Evolutionary conservation across 192 early-diverging fungal species (phyloP).

Genomic region (Backusella liffmaniae): DNA sequence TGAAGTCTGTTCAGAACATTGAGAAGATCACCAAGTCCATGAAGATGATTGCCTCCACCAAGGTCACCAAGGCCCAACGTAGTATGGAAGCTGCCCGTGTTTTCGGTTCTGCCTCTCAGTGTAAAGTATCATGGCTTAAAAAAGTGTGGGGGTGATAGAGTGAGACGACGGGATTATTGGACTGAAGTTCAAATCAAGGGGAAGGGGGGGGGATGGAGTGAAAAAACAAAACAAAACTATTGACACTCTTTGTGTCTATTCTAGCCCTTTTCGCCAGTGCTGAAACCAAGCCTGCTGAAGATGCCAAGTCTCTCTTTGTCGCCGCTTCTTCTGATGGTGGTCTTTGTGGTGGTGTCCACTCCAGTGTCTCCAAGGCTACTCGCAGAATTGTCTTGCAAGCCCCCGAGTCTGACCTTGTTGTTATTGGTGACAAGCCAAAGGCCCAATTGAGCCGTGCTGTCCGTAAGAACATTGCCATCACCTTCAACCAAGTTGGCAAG

Average conservation of each 20-base stretch:
- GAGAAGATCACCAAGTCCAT: constrained; percentile 99
- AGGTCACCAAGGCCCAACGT: constrained; percentile 88
- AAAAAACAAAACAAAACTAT: background rate
- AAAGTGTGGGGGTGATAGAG: background rate
- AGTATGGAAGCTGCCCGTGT: constrained; percentile 84
- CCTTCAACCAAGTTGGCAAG: constrained; percentile 94
- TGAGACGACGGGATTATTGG: background rate
- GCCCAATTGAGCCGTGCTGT: constrained; percentile 79
- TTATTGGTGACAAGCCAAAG: constrained; percentile 95
- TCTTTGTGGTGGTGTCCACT: constrained; percentile 99
- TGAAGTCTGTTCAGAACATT: constrained; percentile 97
- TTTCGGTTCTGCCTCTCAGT: constrained; percentile 63
- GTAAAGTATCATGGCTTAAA: constrained; percentile 42
- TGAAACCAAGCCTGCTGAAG: constrained; percentile 66
- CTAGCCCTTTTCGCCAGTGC: constrained; percentile 74
- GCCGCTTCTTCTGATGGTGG: constrained; percentile 95
- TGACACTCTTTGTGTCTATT: background rate
- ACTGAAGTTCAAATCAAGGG: constrained; percentile 7
- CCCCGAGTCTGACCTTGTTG: constrained; percentile 57
- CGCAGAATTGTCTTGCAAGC: constrained; percentile 61
- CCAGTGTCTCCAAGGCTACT: constrained; percentile 83
- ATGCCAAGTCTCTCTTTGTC: constrained; percentile 69
- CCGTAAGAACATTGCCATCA: constrained; percentile 75
- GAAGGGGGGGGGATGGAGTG: background rate
- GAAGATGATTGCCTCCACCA: constrained; percentile 99